Conservation (phyloP, 1,139 yeast genomes). For the Candida albicans region DNA sequence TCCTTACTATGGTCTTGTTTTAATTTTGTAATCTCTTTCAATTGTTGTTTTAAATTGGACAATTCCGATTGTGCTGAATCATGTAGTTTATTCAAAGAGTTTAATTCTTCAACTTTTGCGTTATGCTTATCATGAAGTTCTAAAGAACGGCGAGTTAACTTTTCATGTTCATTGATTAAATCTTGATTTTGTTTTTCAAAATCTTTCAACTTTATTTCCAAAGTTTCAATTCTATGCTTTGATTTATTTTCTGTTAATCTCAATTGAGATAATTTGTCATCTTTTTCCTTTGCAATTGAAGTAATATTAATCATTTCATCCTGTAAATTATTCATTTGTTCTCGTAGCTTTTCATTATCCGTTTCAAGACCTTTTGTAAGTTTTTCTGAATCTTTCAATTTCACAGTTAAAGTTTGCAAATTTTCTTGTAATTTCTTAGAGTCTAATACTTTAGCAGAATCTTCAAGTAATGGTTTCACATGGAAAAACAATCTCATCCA, state of each 20-base stretch:
- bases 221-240: conserved; percentile 20
- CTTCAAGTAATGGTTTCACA: conserved; percentile 75
- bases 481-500: conserved; percentile 80
- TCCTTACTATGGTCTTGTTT: conserved; percentile 21
- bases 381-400: conserved; percentile 43
- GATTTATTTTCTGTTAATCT: conserved; percentile 25
- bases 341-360: conserved; percentile 47
- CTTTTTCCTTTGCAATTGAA: conserved; percentile 28
- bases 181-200: conserved; percentile 19
- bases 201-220: conserved; percentile 16
- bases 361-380: conserved; percentile 41
- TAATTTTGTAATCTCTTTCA: conserved; percentile 8
- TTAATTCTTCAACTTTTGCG: conserved; percentile 23
- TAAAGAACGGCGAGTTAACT: conserved; percentile 16
- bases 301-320: conserved; percentile 32
- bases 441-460: conserved; percentile 59
- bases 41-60: conserved; percentile 5
- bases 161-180: conserved; percentile 19
- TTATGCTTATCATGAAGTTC: conserved; percentile 24
- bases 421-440: conserved; percentile 56
- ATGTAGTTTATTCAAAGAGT: conserved; percentile 19
- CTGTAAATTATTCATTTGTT: conserved; percentile 55
- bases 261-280: conserved; percentile 23
- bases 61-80: conserved; percentile 12
- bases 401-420: conserved; percentile 34